Base-by-base conservation (phyloP, 1,284 basidiomycete genomes). In the Neolentinus lepideus region DNA sequence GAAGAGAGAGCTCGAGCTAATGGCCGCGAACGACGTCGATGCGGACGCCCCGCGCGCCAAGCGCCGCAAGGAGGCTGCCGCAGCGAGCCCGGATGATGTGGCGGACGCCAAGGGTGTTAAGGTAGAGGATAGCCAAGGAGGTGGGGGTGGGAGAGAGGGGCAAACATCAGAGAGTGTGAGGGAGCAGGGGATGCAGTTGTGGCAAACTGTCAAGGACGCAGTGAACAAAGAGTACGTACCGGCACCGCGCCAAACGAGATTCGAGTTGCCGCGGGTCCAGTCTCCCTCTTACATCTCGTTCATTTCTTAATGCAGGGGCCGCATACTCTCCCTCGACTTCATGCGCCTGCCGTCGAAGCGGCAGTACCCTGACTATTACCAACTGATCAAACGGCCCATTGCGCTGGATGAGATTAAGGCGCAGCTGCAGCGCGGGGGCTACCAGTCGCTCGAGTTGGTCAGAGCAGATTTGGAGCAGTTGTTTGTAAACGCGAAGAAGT, bases 331-430 rank as follows among this genome's bases (percentile, higher is more conserved):
- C 16, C 67, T 75, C 55, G 84, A 86, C 63, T 98, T 97, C 70
- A 70, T 90, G 65, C 79, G 80, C 57, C 80, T 91, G 60, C 93
- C 93, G 6, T 81, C 85, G 55, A 86, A 85, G 67, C 79, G 82
- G 56, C 76, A 80, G 58, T 94, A 95, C 69, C 85, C 93, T n/a
- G 94, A 96, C 75, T 98, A 98, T 73, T 97, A 94, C 68, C 75
- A 83, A 50, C 75, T 84, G 56, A 90, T 90, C 66, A 78, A 76
- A 27, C 76, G 80, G 48, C 94, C 94, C 31, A 87, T 96, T 61
- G 85, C 92, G 25, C 77, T 97, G 54, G 87, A 92, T 53, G 88
- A 95, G 61, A 92, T 98, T 71, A 90, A 90, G 78, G 81, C 78
- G 61, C 80, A 85, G 64, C 79, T 96, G 53, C 81, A 90, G 52